These are phyloP conservation scores for Corymbia calophylla DNA, from an alignment of 441 rosid genomes.

Conservation along the genomic window DNA sequence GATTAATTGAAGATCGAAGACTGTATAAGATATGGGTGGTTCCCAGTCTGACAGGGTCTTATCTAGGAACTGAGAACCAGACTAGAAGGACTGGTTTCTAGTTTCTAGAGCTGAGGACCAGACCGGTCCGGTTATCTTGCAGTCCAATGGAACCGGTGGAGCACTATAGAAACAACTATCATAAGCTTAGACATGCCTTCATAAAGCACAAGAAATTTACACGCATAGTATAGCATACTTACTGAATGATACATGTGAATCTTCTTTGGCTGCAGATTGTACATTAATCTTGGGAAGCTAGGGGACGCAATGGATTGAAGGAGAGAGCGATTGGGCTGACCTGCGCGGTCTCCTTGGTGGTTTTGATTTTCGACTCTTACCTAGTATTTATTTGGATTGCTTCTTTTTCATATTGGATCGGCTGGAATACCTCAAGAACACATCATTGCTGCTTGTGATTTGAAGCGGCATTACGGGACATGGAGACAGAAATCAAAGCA, in stretches of 20 bases:
- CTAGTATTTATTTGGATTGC: background rate
- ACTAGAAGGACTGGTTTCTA: no score
- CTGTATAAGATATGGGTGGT: no score
- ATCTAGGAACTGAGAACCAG: no score
- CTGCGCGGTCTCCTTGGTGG: background rate
- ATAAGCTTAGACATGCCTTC: constrained; percentile 44
- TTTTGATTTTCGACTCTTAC: background rate
- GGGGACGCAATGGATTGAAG: background rate
- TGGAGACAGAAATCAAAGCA: background rate
- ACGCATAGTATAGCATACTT: background rate
- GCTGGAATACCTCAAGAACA: background rate
- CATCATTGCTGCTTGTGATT: background rate
- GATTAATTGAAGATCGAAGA: background rate
- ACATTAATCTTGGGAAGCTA: background rate
- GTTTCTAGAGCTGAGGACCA: no score
- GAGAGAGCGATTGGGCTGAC: background rate
- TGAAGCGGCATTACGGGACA: background rate
- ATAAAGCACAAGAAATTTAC: constrained; percentile 11
- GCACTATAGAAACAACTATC: constrained; percentile 56
- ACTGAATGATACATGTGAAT: background rate
- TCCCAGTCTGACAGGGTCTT: no score
- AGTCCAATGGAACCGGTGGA: constrained; percentile 29
- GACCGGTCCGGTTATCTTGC: no score
- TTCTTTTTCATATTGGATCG: background rate
- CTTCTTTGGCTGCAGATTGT: background rate